Conservation (phyloP, 2,329 filamentous ascomycete genomes). For the Waltergamsia citrina region DNA sequence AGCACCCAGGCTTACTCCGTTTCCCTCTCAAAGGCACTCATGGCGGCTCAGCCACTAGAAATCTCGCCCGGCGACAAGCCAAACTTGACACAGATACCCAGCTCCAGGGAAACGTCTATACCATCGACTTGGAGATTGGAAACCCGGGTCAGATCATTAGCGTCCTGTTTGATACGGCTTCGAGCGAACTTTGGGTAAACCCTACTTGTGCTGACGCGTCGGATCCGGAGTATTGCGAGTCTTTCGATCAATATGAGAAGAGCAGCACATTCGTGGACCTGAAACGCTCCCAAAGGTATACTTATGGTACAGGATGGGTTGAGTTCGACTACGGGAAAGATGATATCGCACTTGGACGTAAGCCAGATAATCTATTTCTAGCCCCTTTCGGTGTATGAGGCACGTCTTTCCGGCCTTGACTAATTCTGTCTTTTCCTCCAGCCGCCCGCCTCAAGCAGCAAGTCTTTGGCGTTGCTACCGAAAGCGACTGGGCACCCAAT, state of each 20-base stretch:
- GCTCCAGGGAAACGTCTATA: slow-evolving; percentile 14
- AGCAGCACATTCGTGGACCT: slow-evolving; percentile 18
- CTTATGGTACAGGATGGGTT: slow-evolving; percentile 21
- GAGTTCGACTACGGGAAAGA: slow-evolving; percentile 23
- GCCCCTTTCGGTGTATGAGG: too few species aligned
- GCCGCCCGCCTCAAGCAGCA: slow-evolving; percentile 21
- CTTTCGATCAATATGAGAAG: slow-evolving; percentile 18
- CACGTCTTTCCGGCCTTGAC: background rate
- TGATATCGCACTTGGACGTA: slow-evolving; percentile 20
- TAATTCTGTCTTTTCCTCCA: slow-evolving; percentile 7
- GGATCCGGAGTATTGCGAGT: slow-evolving; percentile 15
- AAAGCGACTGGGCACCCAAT: slow-evolving; percentile 15
- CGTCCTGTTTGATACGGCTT: slow-evolving; percentile 31
- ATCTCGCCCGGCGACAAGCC: background rate
- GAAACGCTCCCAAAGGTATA: slow-evolving; percentile 13
- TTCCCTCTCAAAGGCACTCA: background rate
- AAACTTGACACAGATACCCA: background rate
- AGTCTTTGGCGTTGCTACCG: slow-evolving; percentile 24
- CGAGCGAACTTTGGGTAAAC: slow-evolving; percentile 31
- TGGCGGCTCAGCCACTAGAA: background rate
- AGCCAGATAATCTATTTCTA: slow-evolving; percentile 10
- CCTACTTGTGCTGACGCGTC: slow-evolving; percentile 23
- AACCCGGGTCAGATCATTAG: slow-evolving; percentile 25
- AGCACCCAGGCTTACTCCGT: too few species aligned
- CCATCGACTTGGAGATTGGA: slow-evolving; percentile 25